These are phyloP conservation scores for Nepenthes alata DNA, from an alignment of 179 eudicot genomes.

Conservation along the genomic window DNA sequence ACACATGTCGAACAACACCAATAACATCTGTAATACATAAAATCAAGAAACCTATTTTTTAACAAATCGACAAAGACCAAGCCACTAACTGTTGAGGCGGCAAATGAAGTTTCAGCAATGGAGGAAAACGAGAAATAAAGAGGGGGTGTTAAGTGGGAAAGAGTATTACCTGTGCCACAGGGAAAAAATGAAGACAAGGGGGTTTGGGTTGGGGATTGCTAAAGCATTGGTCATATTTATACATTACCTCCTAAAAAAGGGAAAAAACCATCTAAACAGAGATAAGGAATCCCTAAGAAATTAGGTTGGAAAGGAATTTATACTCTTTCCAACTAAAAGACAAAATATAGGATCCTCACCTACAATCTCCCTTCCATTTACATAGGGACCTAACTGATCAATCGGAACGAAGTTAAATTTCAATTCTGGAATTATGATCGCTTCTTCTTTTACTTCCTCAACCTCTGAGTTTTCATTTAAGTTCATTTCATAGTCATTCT, in stretches of 20 bases:
- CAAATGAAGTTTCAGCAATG: too few species aligned
- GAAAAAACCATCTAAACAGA: background rate
- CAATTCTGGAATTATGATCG: conserved; percentile 56
- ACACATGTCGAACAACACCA: conserved; percentile 80
- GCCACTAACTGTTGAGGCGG: too few species aligned
- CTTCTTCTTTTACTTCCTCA: conserved; percentile 72
- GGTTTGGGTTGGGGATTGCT: too few species aligned
- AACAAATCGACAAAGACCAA: background rate
- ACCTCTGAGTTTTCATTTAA: conserved; percentile 71
- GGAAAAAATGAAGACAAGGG: too few species aligned
- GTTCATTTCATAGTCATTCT: conserved; percentile 94
- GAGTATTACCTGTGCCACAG: too few species aligned
- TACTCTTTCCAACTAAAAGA: too few species aligned
- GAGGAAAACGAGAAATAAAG: too few species aligned
- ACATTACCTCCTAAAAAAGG: too few species aligned
- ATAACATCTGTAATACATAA: conserved; percentile 53
- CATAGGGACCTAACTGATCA: conserved; percentile 85
- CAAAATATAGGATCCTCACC: conserved; percentile 36
- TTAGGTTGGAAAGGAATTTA: background rate
- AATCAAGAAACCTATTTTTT: too few species aligned
- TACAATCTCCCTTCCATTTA: conserved; percentile 61
- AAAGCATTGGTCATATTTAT: too few species aligned
- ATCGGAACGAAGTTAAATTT: conserved; percentile 77
- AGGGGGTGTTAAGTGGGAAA: too few species aligned
- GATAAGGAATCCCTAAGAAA: background rate